phyloP scores from a whole-genome alignment of 2,329 filamentous ascomycete species.

The Beauveria pseudobassiana region DNA sequence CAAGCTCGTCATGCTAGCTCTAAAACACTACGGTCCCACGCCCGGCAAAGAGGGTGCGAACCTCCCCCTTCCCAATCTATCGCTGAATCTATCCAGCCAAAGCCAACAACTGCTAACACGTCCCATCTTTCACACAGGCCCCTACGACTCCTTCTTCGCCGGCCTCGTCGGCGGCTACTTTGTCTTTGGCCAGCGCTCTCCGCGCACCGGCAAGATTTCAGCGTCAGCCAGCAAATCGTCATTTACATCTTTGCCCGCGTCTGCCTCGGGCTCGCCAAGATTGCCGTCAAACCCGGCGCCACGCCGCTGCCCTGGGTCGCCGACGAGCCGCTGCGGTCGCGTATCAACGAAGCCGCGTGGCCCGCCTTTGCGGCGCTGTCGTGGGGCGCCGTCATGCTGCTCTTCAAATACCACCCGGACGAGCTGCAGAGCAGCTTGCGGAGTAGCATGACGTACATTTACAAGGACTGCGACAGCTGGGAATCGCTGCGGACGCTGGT shows the following conservation, averaged over 20 bases:
- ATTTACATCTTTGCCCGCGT: conserved; percentile 96
- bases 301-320: conserved; percentile 43
- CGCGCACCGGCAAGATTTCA: conserved; percentile 60
- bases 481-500: conserved; percentile 77
- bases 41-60: conserved; percentile 50
- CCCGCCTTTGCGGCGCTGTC: conserved; percentile 83
- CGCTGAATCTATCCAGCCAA: too few species aligned
- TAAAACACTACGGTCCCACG: conserved; percentile 54
- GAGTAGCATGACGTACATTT: conserved; percentile 97
- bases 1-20: conserved; percentile 70
- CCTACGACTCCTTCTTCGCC: conserved; percentile 77
- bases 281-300: conserved; percentile 62
- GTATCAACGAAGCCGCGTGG: conserved; percentile 70
- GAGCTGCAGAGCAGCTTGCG: conserved; percentile 84
- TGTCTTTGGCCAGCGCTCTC: conserved; percentile 68
- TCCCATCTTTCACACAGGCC: conserved; percentile 33
- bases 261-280: conserved; percentile 71
- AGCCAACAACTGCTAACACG: neutral
- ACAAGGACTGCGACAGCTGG: conserved; percentile 82
- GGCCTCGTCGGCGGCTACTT: conserved; percentile 86
- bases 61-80: neutral
- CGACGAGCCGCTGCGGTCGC: conserved; percentile 35
- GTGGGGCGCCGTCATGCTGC: conserved; percentile 92
- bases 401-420: conserved; percentile 88
- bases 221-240: conserved; percentile 92